Base-by-base conservation (phyloP, 768 basidiomycete genomes). In the Serpula lacrymans region DNA sequence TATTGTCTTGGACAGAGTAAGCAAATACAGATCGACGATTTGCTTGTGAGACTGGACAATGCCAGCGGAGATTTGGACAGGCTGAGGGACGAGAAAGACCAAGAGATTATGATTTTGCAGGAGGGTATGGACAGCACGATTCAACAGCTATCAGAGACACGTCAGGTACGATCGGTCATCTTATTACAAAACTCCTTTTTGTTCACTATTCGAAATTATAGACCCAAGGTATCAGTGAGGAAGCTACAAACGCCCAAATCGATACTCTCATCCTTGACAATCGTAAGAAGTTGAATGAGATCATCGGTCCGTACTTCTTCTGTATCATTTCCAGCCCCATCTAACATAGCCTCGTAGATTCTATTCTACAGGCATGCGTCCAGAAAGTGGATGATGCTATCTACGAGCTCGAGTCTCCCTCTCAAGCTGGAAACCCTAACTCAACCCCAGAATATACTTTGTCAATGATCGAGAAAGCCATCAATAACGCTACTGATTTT, bases 391-490 rank as follows among this genome's bases (percentile, higher is more conserved):
- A 99, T 50, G 94, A 98, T 55, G 78, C 91, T 5, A 89, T 98
- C 52, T 99, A 98, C 64, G 96, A 98, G 62, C 77, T 99, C 29
- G 95, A 99, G 63, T 96, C 96, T 3, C 91, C 92, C 2, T 86
- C 88, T 28, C 89, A 92, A 54, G 86, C 87, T 4, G 96, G 95
- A 26, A 97, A 98, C 64, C 76, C 85, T 51, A 95, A 89, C 57
- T 91, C 95, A n/a, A 98, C 96, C 0, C 96, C 96, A 3, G 95
- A 97, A 60, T 98, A 98, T 60, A 95, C 93, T 1, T 71, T 97
- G 13, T 96, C 96, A 1, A 94, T 98, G 86, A 91, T 98, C 56
- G 96, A 99, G 63, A 97, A 97, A 67, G 86, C 92, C 2, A 69
- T 86, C 58, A 94, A 88, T 60, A 95, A 88, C 53, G 91, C 94